Evolutionary conservation across 352 stramenopile genomes (phyloP).

Genomic region (Phytopythium kandeliae): DNA sequence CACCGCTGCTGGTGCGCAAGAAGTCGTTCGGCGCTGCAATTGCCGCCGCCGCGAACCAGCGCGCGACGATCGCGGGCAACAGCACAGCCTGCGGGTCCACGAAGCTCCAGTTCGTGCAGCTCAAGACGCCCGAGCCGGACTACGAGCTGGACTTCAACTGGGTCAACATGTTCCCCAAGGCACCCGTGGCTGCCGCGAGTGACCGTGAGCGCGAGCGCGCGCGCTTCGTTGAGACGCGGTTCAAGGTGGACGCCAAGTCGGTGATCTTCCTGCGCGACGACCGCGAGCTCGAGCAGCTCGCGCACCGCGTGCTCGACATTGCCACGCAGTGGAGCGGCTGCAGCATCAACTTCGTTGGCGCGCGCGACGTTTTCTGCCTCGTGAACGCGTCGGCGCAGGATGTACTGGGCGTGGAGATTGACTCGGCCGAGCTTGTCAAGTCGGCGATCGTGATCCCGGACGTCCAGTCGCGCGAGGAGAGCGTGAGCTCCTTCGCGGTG

Average conservation of each 20-base stretch:
- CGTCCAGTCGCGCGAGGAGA: conserved; percentile 53
- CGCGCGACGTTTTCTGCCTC: conserved; percentile 61
- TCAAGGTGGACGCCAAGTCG: conserved; percentile 56
- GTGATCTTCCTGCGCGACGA: conserved; percentile 62
- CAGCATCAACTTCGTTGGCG: conserved; percentile 59
- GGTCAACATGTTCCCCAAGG: conserved; percentile 77
- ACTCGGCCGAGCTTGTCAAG: conserved; percentile 18
- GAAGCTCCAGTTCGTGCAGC: conserved; percentile 35
- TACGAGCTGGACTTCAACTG: conserved; percentile 78
- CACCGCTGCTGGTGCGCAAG: conserved; percentile 10
- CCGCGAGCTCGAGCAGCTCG: conserved; percentile 36
- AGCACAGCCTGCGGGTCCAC: conserved; percentile 7
- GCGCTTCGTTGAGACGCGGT: conserved; percentile 40
- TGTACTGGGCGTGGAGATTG: conserved; percentile 22
- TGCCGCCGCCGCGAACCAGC: conserved; percentile 6
- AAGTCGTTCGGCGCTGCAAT: conserved; percentile 14
- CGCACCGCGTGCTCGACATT: conserved; percentile 40
- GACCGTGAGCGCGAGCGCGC: conserved; percentile 23
- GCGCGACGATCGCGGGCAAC: conserved; percentile 11
- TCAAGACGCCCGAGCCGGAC: conserved; percentile 49
- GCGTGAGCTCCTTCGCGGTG: conserved; percentile 60
- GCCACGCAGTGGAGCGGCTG: conserved; percentile 63
- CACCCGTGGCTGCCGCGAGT: conserved; percentile 21
- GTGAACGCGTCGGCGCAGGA: conserved; percentile 35
- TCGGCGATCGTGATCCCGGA: conserved; percentile 48